Conservation (phyloP, 2,329 filamentous ascomycete species). For the Microsporum canis region DNA sequence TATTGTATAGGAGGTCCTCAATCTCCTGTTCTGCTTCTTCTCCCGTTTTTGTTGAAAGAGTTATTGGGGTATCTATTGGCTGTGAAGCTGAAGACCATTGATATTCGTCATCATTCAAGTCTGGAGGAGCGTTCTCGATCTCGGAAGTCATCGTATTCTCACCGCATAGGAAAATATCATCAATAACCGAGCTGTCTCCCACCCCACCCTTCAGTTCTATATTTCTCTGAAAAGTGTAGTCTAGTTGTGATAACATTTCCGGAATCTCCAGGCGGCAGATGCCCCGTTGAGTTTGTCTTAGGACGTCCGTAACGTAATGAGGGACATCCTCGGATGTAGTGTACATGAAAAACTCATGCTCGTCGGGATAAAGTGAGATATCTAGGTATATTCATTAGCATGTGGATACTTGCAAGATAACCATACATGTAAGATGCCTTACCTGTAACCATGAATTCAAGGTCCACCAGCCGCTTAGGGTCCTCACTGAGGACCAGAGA, state of each 20-base stretch:
- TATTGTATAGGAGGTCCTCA: slow-evolving; percentile 21
- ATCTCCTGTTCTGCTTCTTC: neutral
- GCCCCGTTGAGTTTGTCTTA: slow-evolving; percentile 39
- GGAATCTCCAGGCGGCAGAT: slow-evolving; percentile 35
- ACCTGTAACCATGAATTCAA: slow-evolving; percentile 34
- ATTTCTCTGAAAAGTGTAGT: slow-evolving; percentile 26
- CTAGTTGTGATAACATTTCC: slow-evolving; percentile 40
- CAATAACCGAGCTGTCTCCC: slow-evolving; percentile 23
- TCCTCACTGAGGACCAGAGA: slow-evolving; percentile 34
- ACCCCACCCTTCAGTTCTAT: slow-evolving; percentile 18
- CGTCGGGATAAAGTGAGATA: slow-evolving; percentile 48
- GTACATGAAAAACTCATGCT: slow-evolving; percentile 48
- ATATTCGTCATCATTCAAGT: slow-evolving; percentile 26
- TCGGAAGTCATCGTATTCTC: slow-evolving; percentile 9
- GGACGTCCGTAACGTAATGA: slow-evolving; percentile 20
- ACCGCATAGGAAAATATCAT: slow-evolving; percentile 23
- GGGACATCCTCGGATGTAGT: slow-evolving; percentile 35
- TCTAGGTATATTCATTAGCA: slow-evolving; percentile 31
- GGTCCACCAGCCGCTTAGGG: slow-evolving; percentile 21
- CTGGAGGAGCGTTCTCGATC: slow-evolving; percentile 22
- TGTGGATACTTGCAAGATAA: slow-evolving; percentile 5
- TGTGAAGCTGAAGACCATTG: slow-evolving; percentile 20
- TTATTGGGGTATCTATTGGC: neutral
- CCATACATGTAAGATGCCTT: neutral
- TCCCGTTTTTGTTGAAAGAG: neutral